Percentiles rank a stretch among this genome's conserved stretches.
Conservation (phyloP, 768 basidiomycete species). For the Suillus discolor region DNA sequence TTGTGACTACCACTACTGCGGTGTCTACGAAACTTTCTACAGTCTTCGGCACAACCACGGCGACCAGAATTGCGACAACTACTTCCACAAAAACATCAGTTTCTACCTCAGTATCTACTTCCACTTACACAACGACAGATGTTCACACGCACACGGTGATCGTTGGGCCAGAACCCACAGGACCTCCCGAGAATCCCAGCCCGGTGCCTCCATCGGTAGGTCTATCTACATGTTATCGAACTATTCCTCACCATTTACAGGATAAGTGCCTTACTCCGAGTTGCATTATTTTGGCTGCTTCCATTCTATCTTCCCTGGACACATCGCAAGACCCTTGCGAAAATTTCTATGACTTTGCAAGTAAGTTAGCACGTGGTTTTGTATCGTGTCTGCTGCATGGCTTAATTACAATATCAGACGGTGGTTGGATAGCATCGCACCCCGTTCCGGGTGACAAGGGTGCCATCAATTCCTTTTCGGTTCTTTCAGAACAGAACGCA, state of each 20-base stretch:
- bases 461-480: slow-evolving; percentile 69
- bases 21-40: slow-evolving; percentile 35
- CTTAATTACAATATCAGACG: slow-evolving; percentile 49
- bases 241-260: slow-evolving; percentile 36
- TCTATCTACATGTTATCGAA: neutral
- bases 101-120: slow-evolving; percentile 39
- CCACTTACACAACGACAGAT: slow-evolving; percentile 35
- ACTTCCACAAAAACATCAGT: slow-evolving; percentile 40
- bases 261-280: slow-evolving; percentile 72
- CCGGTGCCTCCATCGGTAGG: slow-evolving; percentile 59
- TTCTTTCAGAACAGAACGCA: slow-evolving; percentile 73
- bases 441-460: slow-evolving; percentile 88
- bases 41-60: slow-evolving; percentile 34
- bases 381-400: slow-evolving; percentile 6
- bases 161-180: slow-evolving; percentile 40
- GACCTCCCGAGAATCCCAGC: slow-evolving; percentile 53
- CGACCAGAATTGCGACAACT: slow-evolving; percentile 45
- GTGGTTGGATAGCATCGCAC: slow-evolving; percentile 84
- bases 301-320: slow-evolving; percentile 82
- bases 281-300: slow-evolving; percentile 83
- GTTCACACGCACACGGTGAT: slow-evolving; percentile 44
- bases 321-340: slow-evolving; percentile 89
- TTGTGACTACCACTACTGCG: slow-evolving; percentile 34
- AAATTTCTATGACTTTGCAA: slow-evolving; percentile 91
- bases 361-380: slow-evolving; percentile 48